Evolutionary conservation across 208 protist species (phyloP).

Genomic region (Trypanosoma lewisi): DNA sequence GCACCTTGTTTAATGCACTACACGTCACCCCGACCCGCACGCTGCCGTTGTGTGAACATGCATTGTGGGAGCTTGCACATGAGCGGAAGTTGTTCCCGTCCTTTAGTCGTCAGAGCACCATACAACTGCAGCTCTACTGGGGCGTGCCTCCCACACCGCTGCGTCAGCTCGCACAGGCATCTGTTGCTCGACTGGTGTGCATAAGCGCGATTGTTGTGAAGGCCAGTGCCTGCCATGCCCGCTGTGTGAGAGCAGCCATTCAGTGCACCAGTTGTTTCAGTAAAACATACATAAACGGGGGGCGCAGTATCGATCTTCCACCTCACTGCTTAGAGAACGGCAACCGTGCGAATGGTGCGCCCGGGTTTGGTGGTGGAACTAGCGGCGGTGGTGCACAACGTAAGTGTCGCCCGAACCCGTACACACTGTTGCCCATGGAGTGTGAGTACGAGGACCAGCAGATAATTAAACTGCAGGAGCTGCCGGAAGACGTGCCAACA

Average conservation of each 20-base stretch:
- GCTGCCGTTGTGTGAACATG: conserved; percentile 86
- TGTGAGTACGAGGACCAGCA: conserved; percentile 93
- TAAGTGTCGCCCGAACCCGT: conserved; percentile 91
- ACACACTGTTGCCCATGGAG: conserved; percentile 91
- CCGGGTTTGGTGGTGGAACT: conserved; percentile 3
- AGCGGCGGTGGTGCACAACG: conserved; percentile 21
- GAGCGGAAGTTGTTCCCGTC: conserved; percentile 68
- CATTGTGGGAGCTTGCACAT: conserved; percentile 72
- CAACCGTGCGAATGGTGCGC: conserved; percentile 31
- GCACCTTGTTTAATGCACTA: conserved; percentile 63
- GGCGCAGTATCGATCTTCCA: conserved; percentile 75
- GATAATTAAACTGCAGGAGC: conserved; percentile 93
- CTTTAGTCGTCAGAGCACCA: conserved; percentile 55
- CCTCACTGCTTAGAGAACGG: conserved; percentile 86
- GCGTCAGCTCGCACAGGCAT: conserved; percentile 75
- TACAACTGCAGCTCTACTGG: conserved; percentile 91
- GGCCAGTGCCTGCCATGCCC: conserved; percentile 72
- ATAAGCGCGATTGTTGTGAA: conserved; percentile 91
- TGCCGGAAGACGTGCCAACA: conserved; percentile 93
- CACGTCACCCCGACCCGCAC: conserved; percentile 65
- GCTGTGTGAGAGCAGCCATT: conserved; percentile 82
- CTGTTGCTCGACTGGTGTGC: conserved; percentile 78
- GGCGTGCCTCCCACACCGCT: conserved; percentile 70
- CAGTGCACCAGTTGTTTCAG: conserved; percentile 90
- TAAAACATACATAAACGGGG: conserved; percentile 80